These are phyloP conservation scores for Citrus glauca DNA, from an alignment of 345 rosid genomes.

Conservation along the genomic window DNA sequence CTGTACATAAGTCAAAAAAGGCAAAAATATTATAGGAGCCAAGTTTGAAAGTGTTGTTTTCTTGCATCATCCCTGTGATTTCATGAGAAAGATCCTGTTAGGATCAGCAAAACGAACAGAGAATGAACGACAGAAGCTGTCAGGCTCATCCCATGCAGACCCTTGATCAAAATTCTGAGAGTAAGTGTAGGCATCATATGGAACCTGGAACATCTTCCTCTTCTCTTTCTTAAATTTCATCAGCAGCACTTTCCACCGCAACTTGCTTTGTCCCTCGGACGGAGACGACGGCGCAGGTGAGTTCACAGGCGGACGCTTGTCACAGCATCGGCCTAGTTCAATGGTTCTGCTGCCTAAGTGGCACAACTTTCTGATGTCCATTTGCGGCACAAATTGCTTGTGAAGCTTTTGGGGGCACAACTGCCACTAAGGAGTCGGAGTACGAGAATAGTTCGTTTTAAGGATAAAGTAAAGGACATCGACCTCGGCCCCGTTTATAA, in stretches of 20 bases:
- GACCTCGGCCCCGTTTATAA: background rate
- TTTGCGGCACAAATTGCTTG: background rate
- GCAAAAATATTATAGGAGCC: background rate
- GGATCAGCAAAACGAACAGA: constrained; percentile 42
- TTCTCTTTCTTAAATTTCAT: constrained; percentile 34
- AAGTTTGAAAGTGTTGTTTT: background rate
- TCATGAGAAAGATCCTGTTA: constrained; percentile 8
- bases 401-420: background rate
- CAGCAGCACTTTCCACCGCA: constrained; percentile 34
- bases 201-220: constrained; percentile 23
- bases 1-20: background rate
- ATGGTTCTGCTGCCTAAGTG: background rate
- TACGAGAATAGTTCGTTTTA: background rate
- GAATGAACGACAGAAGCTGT: constrained; percentile 39
- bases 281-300: background rate
- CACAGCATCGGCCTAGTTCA: background rate
- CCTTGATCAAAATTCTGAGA: constrained; percentile 52
- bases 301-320: background rate
- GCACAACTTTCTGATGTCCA: constrained; percentile 26
- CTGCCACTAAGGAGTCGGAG: background rate
- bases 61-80: constrained; percentile 2
- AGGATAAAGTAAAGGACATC: background rate
- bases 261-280: constrained; percentile 15
- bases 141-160: constrained; percentile 37
- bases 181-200: constrained; percentile 36